Conservation (phyloP, 805 yeast genomes). For the Ogataea siamensis region DNA sequence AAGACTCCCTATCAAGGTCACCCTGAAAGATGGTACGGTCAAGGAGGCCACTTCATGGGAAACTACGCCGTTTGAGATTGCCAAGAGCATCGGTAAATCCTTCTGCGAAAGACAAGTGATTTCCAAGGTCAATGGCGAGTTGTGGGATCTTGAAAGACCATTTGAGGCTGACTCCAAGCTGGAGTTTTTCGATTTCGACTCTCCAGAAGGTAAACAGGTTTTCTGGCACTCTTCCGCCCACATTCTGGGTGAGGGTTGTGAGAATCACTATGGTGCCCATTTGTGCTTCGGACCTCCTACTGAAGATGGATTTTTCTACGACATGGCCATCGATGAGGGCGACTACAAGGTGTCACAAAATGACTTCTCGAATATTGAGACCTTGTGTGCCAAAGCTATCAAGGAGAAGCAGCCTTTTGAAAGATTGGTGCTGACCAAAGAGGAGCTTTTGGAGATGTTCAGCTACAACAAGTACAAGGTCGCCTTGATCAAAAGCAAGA, state of each 20-base stretch:
- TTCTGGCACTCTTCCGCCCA: slow-evolving; percentile 99
- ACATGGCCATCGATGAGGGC: slow-evolving; percentile 81
- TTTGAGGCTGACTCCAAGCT: slow-evolving; percentile 67
- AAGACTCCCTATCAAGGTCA: slow-evolving; percentile 62
- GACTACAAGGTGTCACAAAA: slow-evolving; percentile 72
- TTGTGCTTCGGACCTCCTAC: slow-evolving; percentile 96
- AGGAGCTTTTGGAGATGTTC: slow-evolving; percentile 89
- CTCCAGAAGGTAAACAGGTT: slow-evolving; percentile 92
- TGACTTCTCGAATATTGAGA: slow-evolving; percentile 82
- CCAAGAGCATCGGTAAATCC: slow-evolving; percentile 79
- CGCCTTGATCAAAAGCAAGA: slow-evolving; percentile 76
- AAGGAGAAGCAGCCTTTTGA: slow-evolving; percentile 95
- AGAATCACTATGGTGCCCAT: slow-evolving; percentile 93
- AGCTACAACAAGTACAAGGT: slow-evolving; percentile 94
- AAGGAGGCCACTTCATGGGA: slow-evolving; percentile 84
- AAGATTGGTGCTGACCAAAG: slow-evolving; percentile 89
- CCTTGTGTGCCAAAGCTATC: slow-evolving; percentile 83
- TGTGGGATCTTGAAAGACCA: slow-evolving; percentile 97
- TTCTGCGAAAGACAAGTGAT: slow-evolving; percentile 87
- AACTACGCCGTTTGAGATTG: slow-evolving; percentile 85
- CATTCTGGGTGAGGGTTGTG: slow-evolving; percentile 96
- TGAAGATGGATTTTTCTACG: slow-evolving; percentile 96
- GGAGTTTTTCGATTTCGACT: slow-evolving; percentile 86
- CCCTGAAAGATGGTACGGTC: slow-evolving; percentile 81
- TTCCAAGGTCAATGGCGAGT: slow-evolving; percentile 81